phyloP scores from a whole-genome alignment of 2,329 filamentous ascomycete genomes.

The Achaetomium macrosporum region DNA sequence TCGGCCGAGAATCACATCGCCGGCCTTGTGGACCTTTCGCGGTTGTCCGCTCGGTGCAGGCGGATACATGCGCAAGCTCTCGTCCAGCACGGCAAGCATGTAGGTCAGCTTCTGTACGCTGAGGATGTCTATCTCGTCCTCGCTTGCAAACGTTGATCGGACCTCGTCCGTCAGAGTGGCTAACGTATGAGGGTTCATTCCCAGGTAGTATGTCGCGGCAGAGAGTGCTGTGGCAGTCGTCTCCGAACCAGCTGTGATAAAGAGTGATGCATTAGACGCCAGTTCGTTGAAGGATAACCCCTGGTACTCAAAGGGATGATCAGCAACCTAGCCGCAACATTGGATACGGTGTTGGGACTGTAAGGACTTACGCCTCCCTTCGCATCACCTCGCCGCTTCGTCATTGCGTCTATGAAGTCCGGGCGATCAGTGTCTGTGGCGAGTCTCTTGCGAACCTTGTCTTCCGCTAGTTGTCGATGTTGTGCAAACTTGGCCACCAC shows the following conservation, averaged over 20 bases:
- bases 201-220: slow-evolving; percentile 34
- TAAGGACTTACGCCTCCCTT: too few species aligned
- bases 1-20: slow-evolving; percentile 28
- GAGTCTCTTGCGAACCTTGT: slow-evolving; percentile 7
- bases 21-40: slow-evolving; percentile 23
- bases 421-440: background rate
- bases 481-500: too few species aligned
- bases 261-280: slow-evolving; percentile 16
- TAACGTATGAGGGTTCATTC: slow-evolving; percentile 33
- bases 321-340: too few species aligned
- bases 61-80: slow-evolving; percentile 28
- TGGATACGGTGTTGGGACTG: too few species aligned
- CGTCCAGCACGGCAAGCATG: slow-evolving; percentile 30
- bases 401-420: slow-evolving; percentile 19
- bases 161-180: slow-evolving; percentile 36
- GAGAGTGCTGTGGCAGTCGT: slow-evolving; percentile 43
- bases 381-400: background rate
- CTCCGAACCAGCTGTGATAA: slow-evolving; percentile 43
- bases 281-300: slow-evolving; percentile 19
- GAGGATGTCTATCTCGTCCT: slow-evolving; percentile 27
- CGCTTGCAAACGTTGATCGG: slow-evolving; percentile 31
- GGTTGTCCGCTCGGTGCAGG: slow-evolving; percentile 21
- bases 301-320: too few species aligned
- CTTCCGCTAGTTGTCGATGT: background rate
- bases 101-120: slow-evolving; percentile 25